Percentiles rank a stretch among this genome's conserved stretches.
Conservation (phyloP, 306 rosid genomes). For the Elaeagnus macrophylla region DNA sequence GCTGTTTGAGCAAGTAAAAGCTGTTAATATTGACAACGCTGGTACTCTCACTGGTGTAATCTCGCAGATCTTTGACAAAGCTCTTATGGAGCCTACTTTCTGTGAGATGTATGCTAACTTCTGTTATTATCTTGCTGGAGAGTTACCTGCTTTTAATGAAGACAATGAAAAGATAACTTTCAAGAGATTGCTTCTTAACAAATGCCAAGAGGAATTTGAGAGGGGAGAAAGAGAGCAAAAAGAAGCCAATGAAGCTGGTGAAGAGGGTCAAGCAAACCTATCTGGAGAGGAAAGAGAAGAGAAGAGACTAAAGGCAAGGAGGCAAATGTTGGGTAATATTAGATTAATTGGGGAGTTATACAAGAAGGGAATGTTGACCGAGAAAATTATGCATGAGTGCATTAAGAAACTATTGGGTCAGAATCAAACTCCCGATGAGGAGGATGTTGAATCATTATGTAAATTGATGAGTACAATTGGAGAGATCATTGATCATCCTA, state of each 20-base stretch:
- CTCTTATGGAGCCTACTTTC: constrained; percentile 93
- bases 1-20: constrained; percentile 92
- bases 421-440: constrained; percentile 80
- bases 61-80: constrained; percentile 95
- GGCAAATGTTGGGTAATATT: constrained; percentile 95
- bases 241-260: constrained; percentile 86
- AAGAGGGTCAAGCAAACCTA: constrained; percentile 64
- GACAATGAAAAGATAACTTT: constrained; percentile 84
- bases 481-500: constrained; percentile 85
- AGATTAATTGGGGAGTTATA: constrained; percentile 90
- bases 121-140: constrained; percentile 71
- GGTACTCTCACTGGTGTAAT: constrained; percentile 73
- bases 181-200: constrained; percentile 75
- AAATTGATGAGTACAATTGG: constrained; percentile 97
- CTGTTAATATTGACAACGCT: constrained; percentile 74
- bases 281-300: constrained; percentile 72
- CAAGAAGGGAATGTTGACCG: constrained; percentile 93
- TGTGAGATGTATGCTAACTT: constrained; percentile 99
- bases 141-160: constrained; percentile 70
- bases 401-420: constrained; percentile 72
- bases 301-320: constrained; percentile 67
- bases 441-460: constrained; percentile 88
- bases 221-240: constrained; percentile 90
- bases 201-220: constrained; percentile 98
- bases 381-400: constrained; percentile 92